These are phyloP conservation scores for Quercus bicolor DNA, from an alignment of 306 rosid species.

Conservation along the genomic window DNA sequence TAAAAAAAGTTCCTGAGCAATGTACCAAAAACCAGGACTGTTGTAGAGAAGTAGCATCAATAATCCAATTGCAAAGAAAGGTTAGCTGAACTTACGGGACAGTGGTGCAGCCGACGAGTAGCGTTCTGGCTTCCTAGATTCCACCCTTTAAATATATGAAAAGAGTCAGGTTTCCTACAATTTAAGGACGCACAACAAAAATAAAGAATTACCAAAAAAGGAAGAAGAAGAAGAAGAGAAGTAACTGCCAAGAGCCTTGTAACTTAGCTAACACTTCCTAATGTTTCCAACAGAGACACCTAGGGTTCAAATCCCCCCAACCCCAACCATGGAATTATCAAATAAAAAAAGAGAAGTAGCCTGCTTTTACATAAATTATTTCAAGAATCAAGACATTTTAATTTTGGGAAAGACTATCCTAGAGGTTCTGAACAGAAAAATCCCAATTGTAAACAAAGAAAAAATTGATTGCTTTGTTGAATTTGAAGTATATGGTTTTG, in stretches of 20 bases:
- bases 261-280: no score
- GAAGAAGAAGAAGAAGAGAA: no score
- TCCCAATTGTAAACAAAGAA: background rate
- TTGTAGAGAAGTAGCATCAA: background rate
- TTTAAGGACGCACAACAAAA: background rate
- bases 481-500: background rate
- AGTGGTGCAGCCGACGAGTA: slow-evolving; percentile 98
- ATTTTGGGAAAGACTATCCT: background rate
- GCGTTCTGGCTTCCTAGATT: slow-evolving; percentile 93
- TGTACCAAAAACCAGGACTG: slow-evolving; percentile 4
- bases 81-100: slow-evolving; percentile 67
- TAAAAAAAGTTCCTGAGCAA: background rate
- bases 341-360: background rate
- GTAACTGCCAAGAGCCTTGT: no score
- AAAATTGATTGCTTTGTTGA: background rate
- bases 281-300: no score
- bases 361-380: background rate
- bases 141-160: slow-evolving; percentile 71
- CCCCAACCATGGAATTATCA: no score
- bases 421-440: background rate
- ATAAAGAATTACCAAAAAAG: background rate
- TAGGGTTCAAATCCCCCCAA: no score
- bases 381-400: background rate
- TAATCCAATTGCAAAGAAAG: slow-evolving; percentile 9
- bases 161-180: slow-evolving; percentile 41